These are phyloP conservation scores for Fallopia convolvulus DNA, from an alignment of 148 eudicot genomes.

Conservation along the genomic window DNA sequence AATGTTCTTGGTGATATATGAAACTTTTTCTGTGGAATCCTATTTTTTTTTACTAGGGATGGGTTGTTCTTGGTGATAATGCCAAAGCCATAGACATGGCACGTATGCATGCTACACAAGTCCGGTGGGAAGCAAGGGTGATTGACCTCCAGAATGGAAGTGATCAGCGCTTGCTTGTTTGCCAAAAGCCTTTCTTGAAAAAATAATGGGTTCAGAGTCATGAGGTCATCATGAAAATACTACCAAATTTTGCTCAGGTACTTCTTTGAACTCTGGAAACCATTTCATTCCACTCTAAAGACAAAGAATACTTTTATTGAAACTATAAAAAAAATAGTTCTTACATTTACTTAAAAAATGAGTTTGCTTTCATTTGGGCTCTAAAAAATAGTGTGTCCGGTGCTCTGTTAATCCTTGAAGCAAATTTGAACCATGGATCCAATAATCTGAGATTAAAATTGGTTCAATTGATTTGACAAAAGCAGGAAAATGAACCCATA, in stretches of 20 bases:
- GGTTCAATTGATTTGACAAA: background rate
- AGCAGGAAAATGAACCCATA: background rate
- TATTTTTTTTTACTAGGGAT: background rate
- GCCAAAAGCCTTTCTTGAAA: conserved; percentile 13
- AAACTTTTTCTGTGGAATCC: background rate
- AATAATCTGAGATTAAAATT: background rate
- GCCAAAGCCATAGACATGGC: background rate
- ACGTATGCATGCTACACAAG: conserved; percentile 8
- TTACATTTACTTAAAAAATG: too few species aligned
- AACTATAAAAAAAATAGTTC: background rate
- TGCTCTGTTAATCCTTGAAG: too few species aligned
- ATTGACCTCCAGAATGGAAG: conserved; percentile 12
- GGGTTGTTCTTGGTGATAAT: conserved; percentile 10
- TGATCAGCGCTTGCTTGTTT: conserved; percentile 6
- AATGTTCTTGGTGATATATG: background rate
- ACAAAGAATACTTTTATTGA: background rate
- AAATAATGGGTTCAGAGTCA: background rate
- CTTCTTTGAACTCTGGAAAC: background rate
- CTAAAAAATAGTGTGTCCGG: too few species aligned
- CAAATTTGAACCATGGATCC: background rate
- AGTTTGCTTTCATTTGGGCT: too few species aligned
- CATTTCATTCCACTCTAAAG: background rate
- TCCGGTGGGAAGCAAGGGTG: conserved; percentile 14
- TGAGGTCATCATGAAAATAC: background rate
- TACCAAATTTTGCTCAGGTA: conserved; percentile 5